Percentiles rank a stretch among this genome's conserved stretches.
phyloP scores from a whole-genome alignment of 1,284 basidiomycete species.

The Trametes pubescens region DNA sequence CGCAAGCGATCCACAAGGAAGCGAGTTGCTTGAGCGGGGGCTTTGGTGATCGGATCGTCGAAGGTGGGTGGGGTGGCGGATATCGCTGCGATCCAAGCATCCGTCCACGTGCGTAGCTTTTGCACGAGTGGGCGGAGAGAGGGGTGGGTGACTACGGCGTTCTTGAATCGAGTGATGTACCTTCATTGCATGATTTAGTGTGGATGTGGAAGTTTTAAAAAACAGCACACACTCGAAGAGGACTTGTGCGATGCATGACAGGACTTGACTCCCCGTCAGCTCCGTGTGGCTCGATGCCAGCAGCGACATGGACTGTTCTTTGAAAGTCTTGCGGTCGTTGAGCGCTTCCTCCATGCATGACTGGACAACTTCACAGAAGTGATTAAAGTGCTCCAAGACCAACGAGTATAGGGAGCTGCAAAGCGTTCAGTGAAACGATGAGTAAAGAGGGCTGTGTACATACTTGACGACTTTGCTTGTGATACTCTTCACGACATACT shows the following conservation, averaged over 20 bases:
- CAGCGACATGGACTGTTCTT: slow-evolving; percentile 22
- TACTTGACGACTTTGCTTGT: slow-evolving; percentile 63
- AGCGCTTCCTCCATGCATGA: slow-evolving; percentile 51
- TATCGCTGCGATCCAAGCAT: slow-evolving; percentile 55
- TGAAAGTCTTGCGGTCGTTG: slow-evolving; percentile 42
- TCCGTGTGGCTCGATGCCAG: slow-evolving; percentile 48
- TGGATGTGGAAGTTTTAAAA: too few relatives aligned
- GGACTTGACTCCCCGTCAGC: slow-evolving; percentile 41
- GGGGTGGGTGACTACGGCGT: slow-evolving; percentile 56
- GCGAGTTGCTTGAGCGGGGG: slow-evolving; percentile 39
- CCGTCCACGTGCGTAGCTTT: slow-evolving; percentile 54
- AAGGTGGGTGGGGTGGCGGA: slow-evolving; percentile 46
- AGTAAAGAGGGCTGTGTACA: slow-evolving; percentile 12
- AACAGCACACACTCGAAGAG: slow-evolving; percentile 59
- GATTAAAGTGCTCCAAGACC: slow-evolving; percentile 58
- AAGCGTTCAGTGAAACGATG: not conserved
- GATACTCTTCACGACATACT: slow-evolving; percentile 68
- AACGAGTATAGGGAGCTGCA: slow-evolving; percentile 61
- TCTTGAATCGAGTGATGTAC: slow-evolving; percentile 67
- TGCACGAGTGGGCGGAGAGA: slow-evolving; percentile 51
- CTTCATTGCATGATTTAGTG: slow-evolving; percentile 42
- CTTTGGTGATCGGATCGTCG: slow-evolving; percentile 44
- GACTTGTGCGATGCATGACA: slow-evolving; percentile 56
- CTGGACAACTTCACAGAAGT: slow-evolving; percentile 51
- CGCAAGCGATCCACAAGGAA: slow-evolving; percentile 51